These are phyloP conservation scores for Phytophthora sojae DNA, from an alignment of 352 stramenopile species.

Conservation along the genomic window DNA sequence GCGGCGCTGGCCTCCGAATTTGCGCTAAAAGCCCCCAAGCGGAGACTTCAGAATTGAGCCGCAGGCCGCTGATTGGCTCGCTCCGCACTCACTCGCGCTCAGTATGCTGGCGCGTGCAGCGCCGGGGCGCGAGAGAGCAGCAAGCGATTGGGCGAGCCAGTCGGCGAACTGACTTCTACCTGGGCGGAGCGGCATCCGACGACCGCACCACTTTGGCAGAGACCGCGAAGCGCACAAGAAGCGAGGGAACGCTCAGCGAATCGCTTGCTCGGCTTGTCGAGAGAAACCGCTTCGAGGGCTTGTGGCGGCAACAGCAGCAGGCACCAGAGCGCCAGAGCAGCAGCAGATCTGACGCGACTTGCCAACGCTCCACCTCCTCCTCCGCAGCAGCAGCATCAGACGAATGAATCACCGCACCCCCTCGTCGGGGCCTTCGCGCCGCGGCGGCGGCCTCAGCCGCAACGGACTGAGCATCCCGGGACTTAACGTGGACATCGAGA, in stretches of 20 bases:
- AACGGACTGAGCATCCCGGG: conserved; percentile 42
- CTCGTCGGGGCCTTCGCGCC: conserved; percentile 21
- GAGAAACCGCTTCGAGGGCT: conserved; percentile 26
- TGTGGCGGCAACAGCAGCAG: conserved; percentile 16
- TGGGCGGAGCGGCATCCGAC: conserved; percentile 27
- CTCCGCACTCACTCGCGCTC: conserved; percentile 10
- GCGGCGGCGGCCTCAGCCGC: conserved; percentile 16
- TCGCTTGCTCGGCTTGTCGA: conserved; percentile 10
- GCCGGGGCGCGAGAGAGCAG: conserved; percentile 29
- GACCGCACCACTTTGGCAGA: conserved; percentile 47
- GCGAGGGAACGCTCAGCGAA: conserved; percentile 30
- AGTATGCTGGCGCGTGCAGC: conserved; percentile 11
- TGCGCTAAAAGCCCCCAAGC: conserved; percentile 13
- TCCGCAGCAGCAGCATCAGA: conserved; percentile 1
- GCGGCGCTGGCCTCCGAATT: neutral
- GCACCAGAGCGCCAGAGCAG: neutral
- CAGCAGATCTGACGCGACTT: conserved; percentile 19
- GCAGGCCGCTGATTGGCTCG: conserved; percentile 11
- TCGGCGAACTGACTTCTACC: conserved; percentile 41
- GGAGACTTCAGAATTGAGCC: conserved; percentile 9
- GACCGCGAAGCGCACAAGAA: conserved; percentile 44
- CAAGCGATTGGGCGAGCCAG: conserved; percentile 33
- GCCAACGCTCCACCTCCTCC: conserved; percentile 15
- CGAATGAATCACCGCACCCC: conserved; percentile 49
- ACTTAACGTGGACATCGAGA: conserved; percentile 84